These are phyloP conservation scores for Basipetospora chlamydospora DNA, from an alignment of 2,329 filamentous ascomycete genomes.

Conservation along the genomic window DNA sequence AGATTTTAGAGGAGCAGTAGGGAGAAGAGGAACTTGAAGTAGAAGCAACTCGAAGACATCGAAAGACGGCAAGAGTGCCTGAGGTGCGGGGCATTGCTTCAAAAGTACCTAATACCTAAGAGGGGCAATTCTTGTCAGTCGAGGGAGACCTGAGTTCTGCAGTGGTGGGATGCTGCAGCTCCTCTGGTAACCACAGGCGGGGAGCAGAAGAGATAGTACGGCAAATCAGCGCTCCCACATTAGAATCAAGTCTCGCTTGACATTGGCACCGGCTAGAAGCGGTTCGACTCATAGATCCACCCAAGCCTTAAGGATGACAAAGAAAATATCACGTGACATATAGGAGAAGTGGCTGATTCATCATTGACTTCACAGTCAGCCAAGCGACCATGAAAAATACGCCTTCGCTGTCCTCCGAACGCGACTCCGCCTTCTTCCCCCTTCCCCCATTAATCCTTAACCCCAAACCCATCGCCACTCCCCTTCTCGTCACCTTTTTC, in stretches of 20 bases:
- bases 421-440: constrained; percentile 2
- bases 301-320: too few species aligned
- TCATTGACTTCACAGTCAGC: too few species aligned
- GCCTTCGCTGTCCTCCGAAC: background rate
- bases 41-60: constrained; percentile 6
- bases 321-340: too few species aligned
- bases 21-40: constrained; percentile 3
- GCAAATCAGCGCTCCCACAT: too few species aligned
- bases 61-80: constrained; percentile 3
- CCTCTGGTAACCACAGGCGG: too few species aligned
- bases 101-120: background rate
- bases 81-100: constrained; percentile 6
- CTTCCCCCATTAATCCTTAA: background rate
- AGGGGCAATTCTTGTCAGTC: background rate
- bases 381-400: constrained; percentile 1
- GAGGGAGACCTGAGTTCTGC: too few species aligned
- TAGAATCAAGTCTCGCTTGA: too few species aligned
- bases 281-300: too few species aligned
- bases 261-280: too few species aligned
- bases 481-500: background rate
- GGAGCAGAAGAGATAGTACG: too few species aligned
- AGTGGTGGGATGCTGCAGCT: too few species aligned
- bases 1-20: constrained; percentile 1
- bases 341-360: too few species aligned
- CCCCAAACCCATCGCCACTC: background rate